Base-by-base conservation (phyloP, 2,329 filamentous ascomycete genomes). In the Didymosphaeria variabile region DNA sequence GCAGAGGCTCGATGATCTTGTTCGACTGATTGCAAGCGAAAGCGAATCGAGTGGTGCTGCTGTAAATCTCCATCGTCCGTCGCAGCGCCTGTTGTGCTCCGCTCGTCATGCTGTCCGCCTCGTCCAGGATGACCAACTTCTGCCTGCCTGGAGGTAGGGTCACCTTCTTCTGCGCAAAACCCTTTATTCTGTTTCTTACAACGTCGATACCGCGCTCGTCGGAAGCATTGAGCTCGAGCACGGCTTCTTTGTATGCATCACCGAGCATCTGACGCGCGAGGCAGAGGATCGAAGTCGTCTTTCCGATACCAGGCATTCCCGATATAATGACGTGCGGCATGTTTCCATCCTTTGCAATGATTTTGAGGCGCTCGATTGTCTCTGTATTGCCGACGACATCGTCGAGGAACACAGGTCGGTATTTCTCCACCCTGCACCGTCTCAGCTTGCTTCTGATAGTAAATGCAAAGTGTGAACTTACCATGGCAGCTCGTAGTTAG, bases 241-340 rank as follows among this genome's bases (percentile, higher is more conserved):
- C 95, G 0, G 95, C 95, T 83, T 99, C 95, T 80, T 97, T 98
- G 84, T 98, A 99, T 32, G 92, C 87, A 74, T 97, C 91, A 9
- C 95, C 95, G 1, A 99, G 85, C 62, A 99, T 82, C 77, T 98
- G 94, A 61, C 94, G 88, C 19, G 95, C 95, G 50, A 99, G 87
- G 77, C 95, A 98, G 63, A 98, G 83, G 58, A 99, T 90, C 58
- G 93, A 97, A 0, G 95, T 98, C 4, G 95, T 99, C 84, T 99
- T 99, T 79, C 95, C 95, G 74, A 98, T 99, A 75, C 95, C 95
- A 21, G 95, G 95, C 93, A 97, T 98, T 62, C 95, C 95, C n/a
- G 93, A 97, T 73, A 99, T 98, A 80, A 99, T 98, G 74, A 99
- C 88, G 81, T 99, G 95, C 2, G 95, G 95, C 94, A 99, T 97